Base-by-base conservation (phyloP, 805 yeast species). In the Blastobotrys chiropterorum region DNA sequence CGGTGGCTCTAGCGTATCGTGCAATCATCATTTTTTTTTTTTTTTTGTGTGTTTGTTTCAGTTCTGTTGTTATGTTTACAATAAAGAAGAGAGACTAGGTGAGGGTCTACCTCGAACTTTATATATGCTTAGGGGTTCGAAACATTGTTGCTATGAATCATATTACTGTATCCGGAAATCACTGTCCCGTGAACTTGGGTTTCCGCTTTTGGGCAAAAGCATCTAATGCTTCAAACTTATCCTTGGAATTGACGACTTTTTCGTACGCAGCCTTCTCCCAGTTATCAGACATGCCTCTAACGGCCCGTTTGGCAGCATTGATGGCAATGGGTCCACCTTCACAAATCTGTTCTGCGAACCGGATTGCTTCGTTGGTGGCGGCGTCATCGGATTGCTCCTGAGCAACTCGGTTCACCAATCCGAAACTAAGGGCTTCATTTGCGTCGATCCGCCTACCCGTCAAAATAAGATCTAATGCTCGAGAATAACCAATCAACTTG, bases 381-480 rank as follows among this genome's bases (percentile, higher is more conserved):
- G 56, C 56, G 11, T 26, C 11, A 26, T 26, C 34, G 8, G 34
- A 26, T 26, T 26, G 34, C 34, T 26, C 34, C 11, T 26, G 34
- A 2, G 56, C 63, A 11, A 57, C 59, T 21, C 65, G 50, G 48
- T 59, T 63, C 15, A 69, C 73, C 1, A 73, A 56, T 0, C 76
- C 76, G 60, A 71, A 63, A 11, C 54, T 38, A 39, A 67, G 62
- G 13, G 77, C 77, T 41, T 72, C 67, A 2, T 53, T 52, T 1
- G 72, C 73, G 8, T 59, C 50, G 39, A 73, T 66, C 6, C 62
- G 59, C 7, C 70, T 62, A 13, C 77, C 76, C 0, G 75, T 72
- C n/a, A 72, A 58, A 38, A 76, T 70, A 16, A 67, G 57, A 54
- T 78, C 81, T 74, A 74, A 72, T 13, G 82, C 80, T 38, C 68